A percentile compares a stretch with the other conserved stretches of the same genome.
phyloP scores from a whole-genome alignment of 2,329 filamentous ascomycete genomes.

The Xylaria digitata region DNA sequence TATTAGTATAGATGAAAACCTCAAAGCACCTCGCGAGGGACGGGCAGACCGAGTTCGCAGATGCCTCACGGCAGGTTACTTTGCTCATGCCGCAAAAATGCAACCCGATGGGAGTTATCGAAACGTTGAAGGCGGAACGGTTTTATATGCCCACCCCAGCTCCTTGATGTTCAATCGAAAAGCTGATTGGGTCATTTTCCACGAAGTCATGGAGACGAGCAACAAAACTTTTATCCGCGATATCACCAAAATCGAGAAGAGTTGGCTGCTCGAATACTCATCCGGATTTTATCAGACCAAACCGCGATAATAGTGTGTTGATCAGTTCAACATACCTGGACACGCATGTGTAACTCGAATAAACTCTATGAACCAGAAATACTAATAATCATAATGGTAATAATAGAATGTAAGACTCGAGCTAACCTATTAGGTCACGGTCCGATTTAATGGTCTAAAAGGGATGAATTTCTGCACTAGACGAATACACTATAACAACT shows the following conservation, averaged over 20 bases:
- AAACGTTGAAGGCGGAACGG: conserved; percentile 82
- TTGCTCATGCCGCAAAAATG: conserved; percentile 93
- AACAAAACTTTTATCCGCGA: conserved; percentile 92
- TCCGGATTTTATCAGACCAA: conserved; percentile 80
- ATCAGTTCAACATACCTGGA: not conserved
- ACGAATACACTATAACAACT: not conserved
- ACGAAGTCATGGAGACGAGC: conserved; percentile 90
- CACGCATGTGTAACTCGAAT: not conserved
- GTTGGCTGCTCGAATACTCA: conserved; percentile 91
- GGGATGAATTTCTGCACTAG: not conserved
- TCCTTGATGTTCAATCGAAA: conserved; percentile 96
- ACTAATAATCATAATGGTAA: not conserved
- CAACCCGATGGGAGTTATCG: conserved; percentile 90
- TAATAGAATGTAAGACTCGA: not conserved
- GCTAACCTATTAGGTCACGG: not conserved
- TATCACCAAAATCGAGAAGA: conserved; percentile 91
- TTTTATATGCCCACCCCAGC: conserved; percentile 88
- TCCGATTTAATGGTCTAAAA: not conserved
- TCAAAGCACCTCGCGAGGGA: conserved; percentile 54
- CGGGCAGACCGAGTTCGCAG: conserved; percentile 80
- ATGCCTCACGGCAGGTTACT: conserved; percentile 90
- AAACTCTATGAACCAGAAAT: not conserved
- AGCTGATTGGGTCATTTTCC: conserved; percentile 95
- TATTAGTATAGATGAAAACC: conserved; percentile 73
- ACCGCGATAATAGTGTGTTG: conserved; percentile 39